Conservation (phyloP, 352 stramenopile genomes). For the Phytophthora tentaculata region DNA sequence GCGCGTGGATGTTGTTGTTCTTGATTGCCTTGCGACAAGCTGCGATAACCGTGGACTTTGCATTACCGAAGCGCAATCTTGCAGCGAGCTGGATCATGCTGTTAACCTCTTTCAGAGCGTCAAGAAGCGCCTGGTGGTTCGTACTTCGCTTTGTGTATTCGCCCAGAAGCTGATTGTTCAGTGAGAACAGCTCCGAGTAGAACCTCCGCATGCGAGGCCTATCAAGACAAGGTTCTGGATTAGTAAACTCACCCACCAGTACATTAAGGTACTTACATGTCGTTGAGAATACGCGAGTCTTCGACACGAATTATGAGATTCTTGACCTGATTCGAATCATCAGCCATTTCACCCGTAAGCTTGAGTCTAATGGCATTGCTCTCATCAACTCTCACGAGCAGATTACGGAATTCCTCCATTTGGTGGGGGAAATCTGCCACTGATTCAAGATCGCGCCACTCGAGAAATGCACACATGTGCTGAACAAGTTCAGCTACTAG, state of each 20-base stretch:
- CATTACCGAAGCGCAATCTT: constrained; percentile 83
- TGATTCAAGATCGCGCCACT: constrained; percentile 89
- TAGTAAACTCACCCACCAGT: neutral
- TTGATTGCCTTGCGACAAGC: constrained; percentile 90
- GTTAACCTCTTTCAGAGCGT: constrained; percentile 93
- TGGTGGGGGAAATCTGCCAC: constrained; percentile 87
- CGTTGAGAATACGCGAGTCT: constrained; percentile 91
- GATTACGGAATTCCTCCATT: constrained; percentile 82
- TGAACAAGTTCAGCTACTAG: constrained; percentile 89
- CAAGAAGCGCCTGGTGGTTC: constrained; percentile 92
- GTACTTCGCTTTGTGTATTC: constrained; percentile 94
- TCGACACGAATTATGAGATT: constrained; percentile 91
- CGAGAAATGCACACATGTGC: constrained; percentile 83
- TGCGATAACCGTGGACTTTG: constrained; percentile 85
- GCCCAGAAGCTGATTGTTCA: constrained; percentile 92
- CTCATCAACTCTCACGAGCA: constrained; percentile 83
- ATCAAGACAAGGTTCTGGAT: neutral
- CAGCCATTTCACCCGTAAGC: constrained; percentile 93
- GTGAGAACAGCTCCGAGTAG: constrained; percentile 91
- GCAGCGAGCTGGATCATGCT: constrained; percentile 92
- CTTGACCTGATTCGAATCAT: constrained; percentile 93
- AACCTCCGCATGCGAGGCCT: constrained; percentile 82
- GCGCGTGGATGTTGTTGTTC: constrained; percentile 88
- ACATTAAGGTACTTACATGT: constrained; percentile 88
- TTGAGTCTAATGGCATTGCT: constrained; percentile 90